Evolutionary conservation across 2,329 filamentous ascomycete species (phyloP).

Genomic region (Periglandula ipomoeae): DNA sequence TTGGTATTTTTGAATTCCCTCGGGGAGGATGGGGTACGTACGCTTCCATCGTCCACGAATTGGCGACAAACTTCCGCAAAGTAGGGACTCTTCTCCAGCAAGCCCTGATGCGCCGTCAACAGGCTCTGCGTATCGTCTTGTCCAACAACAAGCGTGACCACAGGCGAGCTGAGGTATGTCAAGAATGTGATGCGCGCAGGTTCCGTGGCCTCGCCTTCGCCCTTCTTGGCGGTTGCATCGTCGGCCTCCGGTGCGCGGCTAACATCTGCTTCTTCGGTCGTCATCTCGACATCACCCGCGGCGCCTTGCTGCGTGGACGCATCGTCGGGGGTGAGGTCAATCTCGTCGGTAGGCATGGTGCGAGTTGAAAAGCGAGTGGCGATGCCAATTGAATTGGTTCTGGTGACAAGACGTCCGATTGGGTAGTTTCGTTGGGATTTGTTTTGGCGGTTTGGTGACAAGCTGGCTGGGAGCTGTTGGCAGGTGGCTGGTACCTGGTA

Average conservation of each 20-base stretch:
- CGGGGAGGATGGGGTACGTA: slow-evolving; percentile 29
- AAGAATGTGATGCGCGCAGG: slow-evolving; percentile 37
- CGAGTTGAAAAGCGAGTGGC: neutral
- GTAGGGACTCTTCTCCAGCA: slow-evolving; percentile 66
- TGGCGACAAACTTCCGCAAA: slow-evolving; percentile 55
- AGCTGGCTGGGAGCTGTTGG: neutral
- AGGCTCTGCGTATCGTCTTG: slow-evolving; percentile 47
- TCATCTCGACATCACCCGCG: slow-evolving; percentile 31
- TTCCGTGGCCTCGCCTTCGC: slow-evolving; percentile 29
- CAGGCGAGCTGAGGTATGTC: slow-evolving; percentile 57
- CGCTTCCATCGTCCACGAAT: slow-evolving; percentile 52
- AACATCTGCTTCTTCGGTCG: slow-evolving; percentile 19
- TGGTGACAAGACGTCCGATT: too few species aligned
- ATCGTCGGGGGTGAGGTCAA: slow-evolving; percentile 10
- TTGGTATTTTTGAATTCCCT: too few species aligned
- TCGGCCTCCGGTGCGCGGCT: slow-evolving; percentile 17
- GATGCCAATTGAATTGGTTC: neutral
- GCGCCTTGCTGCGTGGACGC: slow-evolving; percentile 15
- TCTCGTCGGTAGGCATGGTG: neutral
- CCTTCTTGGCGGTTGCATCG: slow-evolving; percentile 15
- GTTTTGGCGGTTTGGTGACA: neutral
- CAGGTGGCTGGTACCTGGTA: neutral
- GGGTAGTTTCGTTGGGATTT: neutral
- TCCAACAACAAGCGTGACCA: slow-evolving; percentile 60
- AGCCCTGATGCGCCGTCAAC: slow-evolving; percentile 70